phyloP scores from a whole-genome alignment of 441 rosid species.

The Capsella rubella region DNA sequence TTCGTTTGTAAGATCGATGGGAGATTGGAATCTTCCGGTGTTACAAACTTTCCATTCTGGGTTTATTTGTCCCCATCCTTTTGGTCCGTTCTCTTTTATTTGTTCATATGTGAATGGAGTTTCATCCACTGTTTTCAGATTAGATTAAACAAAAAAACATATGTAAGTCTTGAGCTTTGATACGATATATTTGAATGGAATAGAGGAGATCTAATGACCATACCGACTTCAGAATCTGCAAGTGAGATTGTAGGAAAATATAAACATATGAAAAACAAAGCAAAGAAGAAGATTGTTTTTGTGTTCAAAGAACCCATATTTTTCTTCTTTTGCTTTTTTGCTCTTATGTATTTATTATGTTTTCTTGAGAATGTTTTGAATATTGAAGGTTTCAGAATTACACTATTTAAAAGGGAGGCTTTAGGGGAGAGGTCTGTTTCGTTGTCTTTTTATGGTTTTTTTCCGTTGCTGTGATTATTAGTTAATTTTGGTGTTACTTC shows the following conservation, averaged over 20 bases:
- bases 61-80: constrained; percentile 50
- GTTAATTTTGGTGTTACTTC: constrained; percentile 24
- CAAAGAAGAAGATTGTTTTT: constrained; percentile 1
- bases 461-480: constrained; percentile 20
- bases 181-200: neutral
- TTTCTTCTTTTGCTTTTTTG: neutral
- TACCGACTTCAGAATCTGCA: constrained; percentile 39
- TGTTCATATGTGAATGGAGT: constrained; percentile 48
- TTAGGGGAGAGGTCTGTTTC: neutral
- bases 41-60: constrained; percentile 60
- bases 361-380: constrained; percentile 10
- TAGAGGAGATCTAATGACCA: neutral
- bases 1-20: constrained; percentile 54
- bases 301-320: constrained; percentile 17
- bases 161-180: neutral
- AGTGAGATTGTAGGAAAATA: constrained; percentile 2
- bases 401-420: constrained; percentile 16
- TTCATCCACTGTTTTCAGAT: constrained; percentile 45
- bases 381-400: neutral
- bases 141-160: neutral
- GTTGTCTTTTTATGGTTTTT: constrained; percentile 4
- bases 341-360: neutral
- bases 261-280: neutral
- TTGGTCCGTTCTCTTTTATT: constrained; percentile 52
- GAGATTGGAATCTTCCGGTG: constrained; percentile 66